Evolutionary conservation across 2,329 filamentous ascomycete genomes (phyloP).

Genomic region (Ceratocystis ficicola): DNA sequence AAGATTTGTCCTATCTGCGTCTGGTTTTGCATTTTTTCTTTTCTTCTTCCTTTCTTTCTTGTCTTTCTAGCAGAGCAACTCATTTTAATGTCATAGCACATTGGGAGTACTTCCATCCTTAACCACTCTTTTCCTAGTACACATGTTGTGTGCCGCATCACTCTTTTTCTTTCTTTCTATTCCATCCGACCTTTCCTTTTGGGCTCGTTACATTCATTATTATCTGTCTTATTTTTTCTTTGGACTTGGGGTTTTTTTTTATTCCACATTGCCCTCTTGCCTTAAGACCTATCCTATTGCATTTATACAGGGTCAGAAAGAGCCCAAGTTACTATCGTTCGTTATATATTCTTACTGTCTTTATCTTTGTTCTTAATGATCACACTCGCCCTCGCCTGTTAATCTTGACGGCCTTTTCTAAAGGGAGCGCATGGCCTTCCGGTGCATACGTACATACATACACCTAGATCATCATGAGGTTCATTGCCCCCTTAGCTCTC

Average conservation of each 20-base stretch:
- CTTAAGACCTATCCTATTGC: not conserved
- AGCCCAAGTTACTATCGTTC: not conserved
- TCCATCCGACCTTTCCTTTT: not conserved
- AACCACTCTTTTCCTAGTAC: not conserved
- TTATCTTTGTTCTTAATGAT: conserved; percentile 18
- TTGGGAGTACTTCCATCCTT: not conserved
- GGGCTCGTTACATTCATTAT: not conserved
- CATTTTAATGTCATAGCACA: conserved; percentile 12
- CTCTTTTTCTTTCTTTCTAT: not conserved
- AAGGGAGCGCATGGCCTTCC: conserved; percentile 11
- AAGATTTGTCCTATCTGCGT: not conserved
- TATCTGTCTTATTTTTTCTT: not conserved
- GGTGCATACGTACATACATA: conserved; percentile 8
- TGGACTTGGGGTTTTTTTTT: not conserved
- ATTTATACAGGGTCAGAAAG: not conserved
- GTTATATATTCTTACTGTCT: not conserved
- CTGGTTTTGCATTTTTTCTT: not conserved
- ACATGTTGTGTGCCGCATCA: not conserved
- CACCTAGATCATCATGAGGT: conserved; percentile 1
- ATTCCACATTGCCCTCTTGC: not conserved
- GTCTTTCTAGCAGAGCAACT: not conserved
- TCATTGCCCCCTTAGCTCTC: not conserved
- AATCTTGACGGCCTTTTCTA: not conserved
- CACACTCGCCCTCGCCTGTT: not conserved
- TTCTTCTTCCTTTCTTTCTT: not conserved